phyloP scores from a whole-genome alignment of 2,329 filamentous ascomycete species.

The Colletotrichum trifolii region DNA sequence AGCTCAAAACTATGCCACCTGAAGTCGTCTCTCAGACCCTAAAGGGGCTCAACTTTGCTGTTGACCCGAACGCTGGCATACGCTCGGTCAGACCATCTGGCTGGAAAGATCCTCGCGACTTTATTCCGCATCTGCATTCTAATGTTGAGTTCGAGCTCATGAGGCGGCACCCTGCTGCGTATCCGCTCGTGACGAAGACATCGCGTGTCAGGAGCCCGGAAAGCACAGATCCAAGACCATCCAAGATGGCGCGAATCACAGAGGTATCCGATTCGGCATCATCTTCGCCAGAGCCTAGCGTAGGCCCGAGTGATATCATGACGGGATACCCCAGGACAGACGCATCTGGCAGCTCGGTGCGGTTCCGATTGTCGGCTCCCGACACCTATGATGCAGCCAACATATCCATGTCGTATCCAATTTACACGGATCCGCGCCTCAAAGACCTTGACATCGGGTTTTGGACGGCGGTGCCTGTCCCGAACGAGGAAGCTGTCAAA shows the following conservation, averaged over 20 bases:
- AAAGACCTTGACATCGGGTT: conserved; percentile 43
- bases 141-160: conserved; percentile 32
- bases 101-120: conserved; percentile 10
- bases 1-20: conserved; percentile 39
- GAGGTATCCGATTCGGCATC: conserved; percentile 4
- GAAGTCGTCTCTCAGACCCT: conserved; percentile 37
- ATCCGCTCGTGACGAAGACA: conserved; percentile 17
- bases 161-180: conserved; percentile 22
- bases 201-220: neutral
- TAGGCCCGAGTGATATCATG: neutral
- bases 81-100: conserved; percentile 21
- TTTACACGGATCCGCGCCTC: conserved; percentile 42
- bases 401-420: conserved; percentile 35
- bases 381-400: conserved; percentile 35
- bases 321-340: neutral
- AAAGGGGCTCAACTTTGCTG: conserved; percentile 37
- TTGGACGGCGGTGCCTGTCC: conserved; percentile 49
- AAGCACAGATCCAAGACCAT: conserved; percentile 7
- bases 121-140: conserved; percentile 26
- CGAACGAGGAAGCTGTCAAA: conserved; percentile 44
- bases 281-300: conserved; percentile 6
- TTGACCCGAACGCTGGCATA: conserved; percentile 36
- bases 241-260: conserved; percentile 21
- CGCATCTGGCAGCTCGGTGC: neutral
- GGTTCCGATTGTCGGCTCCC: conserved; percentile 28